Evolutionary conservation across 179 eudicot genomes (phyloP), one percentile per base, ranked within the genome.

Genomic region (Silene coronaria): DNA sequence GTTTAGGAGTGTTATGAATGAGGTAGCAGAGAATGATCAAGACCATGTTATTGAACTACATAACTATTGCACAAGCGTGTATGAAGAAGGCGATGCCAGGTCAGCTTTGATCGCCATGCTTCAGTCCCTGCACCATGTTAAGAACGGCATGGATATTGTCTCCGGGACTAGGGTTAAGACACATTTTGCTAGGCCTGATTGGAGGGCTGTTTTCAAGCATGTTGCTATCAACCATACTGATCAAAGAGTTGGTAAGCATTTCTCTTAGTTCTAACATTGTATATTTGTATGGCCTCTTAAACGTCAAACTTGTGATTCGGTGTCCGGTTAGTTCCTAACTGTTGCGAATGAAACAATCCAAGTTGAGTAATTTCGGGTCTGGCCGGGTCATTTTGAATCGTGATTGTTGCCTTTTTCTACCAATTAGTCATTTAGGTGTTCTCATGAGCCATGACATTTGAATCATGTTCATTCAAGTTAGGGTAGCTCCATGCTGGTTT

Each of bases 181-280:
- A 42, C 89, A 86, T 78, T 84, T 86, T 69, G 86, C 87, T 24
- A 75, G 83, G 78, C 91, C 89, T 28, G 84, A 88, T 59, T 86
- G 91, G 87, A 84, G 87, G 32, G 73, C 82, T 11, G 86, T 88
- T 19, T 86, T 75, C 79, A 79, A 86, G 82, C 89, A 75, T 53
- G 86, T 86, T 17, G 87, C 91, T 12, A 64, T 79, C 16, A 88
- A 88, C n/a, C 86, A 86, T 67, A 6, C 71, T 10, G 66, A 86
- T 24, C 71, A 84, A 72, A 75, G 82, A 75, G 89, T 88, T 74
- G 88, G 91, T 87, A 78, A 84, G 87, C 59, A 53, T 75, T 74
- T 24, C 16, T 48, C 13, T 19, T 57, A 51, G 1, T 51, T 51
- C 57, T 51, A 4, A 51, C 57, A 4, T 51, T 51, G 19, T 3